phyloP scores from a whole-genome alignment of 176 grass and related monocot species.

The Phoenix dactylifera region DNA sequence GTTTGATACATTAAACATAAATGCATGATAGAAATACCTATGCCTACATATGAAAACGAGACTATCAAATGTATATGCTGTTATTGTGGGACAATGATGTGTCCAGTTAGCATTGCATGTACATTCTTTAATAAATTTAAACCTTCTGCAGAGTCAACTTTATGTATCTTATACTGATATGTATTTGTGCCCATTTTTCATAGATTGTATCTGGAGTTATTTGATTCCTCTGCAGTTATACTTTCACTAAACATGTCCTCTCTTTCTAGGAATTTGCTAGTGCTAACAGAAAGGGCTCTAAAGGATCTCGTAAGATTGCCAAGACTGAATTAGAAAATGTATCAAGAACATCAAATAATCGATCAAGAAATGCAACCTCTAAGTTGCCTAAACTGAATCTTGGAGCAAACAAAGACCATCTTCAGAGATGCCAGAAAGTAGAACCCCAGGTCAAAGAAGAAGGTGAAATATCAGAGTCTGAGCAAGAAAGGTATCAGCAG shows the following conservation, averaged over 20 bases:
- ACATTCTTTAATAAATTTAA: no score
- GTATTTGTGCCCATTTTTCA: no score
- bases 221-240: not conserved
- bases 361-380: slow-evolving; percentile 44
- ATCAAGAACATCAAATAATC: slow-evolving; percentile 33
- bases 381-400: slow-evolving; percentile 36
- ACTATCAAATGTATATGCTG: no score
- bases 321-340: slow-evolving; percentile 48
- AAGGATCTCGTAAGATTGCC: slow-evolving; percentile 40
- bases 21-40: no score
- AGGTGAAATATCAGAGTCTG: slow-evolving; percentile 98
- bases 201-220: not conserved
- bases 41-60: no score
- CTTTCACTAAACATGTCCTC: slow-evolving; percentile 2
- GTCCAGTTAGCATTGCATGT: no score
- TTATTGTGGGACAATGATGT: no score
- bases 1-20: no score
- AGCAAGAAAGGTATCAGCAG: slow-evolving; percentile 65
- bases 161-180: no score
- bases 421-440: slow-evolving; percentile 53
- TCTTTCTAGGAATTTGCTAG: slow-evolving; percentile 81
- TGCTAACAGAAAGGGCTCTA: slow-evolving; percentile 50
- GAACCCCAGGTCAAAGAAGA: slow-evolving; percentile 94
- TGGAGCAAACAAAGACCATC: slow-evolving; percentile 43
- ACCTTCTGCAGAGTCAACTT: no score